Percentiles rank a stretch among this genome's conserved stretches.
phyloP scores from a whole-genome alignment of 805 yeast species.

The Metschnikowia santaceciliae region DNA sequence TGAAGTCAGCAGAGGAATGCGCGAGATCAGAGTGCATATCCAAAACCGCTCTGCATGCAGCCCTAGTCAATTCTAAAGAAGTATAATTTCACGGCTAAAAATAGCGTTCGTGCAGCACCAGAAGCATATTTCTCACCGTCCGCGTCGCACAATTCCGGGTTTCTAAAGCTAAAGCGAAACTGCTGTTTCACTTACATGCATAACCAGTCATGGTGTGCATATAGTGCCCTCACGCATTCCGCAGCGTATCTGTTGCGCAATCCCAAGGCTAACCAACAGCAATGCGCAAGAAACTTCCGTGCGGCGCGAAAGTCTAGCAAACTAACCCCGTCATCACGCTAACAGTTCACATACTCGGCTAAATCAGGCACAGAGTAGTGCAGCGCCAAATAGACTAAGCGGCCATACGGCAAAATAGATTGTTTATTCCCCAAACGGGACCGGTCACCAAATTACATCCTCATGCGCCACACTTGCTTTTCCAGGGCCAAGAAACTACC shows the following conservation, averaged over 20 bases:
- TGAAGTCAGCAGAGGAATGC: neutral
- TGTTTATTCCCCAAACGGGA: too few relatives aligned
- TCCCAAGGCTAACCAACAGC: neutral
- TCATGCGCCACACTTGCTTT: too few relatives aligned
- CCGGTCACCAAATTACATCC: too few relatives aligned
- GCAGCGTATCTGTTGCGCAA: neutral
- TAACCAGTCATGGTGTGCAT: neutral
- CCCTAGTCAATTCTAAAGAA: neutral
- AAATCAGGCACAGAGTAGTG: slow-evolving; percentile 1
- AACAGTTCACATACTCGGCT: slow-evolving; percentile 1
- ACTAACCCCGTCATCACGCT: neutral
- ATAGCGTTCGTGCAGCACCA: neutral
- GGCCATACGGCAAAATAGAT: neutral
- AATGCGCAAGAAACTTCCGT: neutral
- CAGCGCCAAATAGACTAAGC: neutral
- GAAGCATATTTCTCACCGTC: neutral
- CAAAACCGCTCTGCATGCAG: neutral
- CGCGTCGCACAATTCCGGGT: neutral
- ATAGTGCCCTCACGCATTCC: neutral
- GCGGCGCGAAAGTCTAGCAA: neutral
- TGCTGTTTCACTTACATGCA: neutral
- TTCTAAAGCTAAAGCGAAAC: neutral
- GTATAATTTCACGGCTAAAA: neutral
- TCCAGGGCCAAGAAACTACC: neutral
- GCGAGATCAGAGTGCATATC: neutral